Conservation (phyloP, 306 rosid species). For the Medicago ruthenica region DNA sequence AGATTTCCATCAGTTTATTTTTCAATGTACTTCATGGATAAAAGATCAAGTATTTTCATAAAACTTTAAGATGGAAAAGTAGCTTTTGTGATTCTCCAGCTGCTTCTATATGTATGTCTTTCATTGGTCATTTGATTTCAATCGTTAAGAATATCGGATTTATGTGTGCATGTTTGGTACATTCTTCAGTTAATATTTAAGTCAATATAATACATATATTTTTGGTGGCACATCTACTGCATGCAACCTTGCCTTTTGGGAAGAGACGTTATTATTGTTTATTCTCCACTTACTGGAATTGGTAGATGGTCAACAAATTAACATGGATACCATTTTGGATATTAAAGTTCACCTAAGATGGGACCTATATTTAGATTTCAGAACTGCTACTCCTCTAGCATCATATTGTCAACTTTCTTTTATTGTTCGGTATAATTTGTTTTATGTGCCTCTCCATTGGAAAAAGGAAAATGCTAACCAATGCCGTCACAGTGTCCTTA, state of each 20-base stretch:
- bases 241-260: not conserved
- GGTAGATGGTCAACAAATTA: not conserved
- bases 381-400: too few species aligned
- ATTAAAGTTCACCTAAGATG: too few species aligned
- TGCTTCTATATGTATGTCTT: slow-evolving; percentile 26
- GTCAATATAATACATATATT: not conserved
- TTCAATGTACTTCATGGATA: slow-evolving; percentile 10
- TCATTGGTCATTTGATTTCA: not conserved
- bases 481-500: not conserved
- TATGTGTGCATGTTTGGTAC: not conserved
- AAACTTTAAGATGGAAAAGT: not conserved
- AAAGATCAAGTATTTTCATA: not conserved
- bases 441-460: not conserved
- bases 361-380: too few species aligned
- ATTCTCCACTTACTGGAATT: not conserved
- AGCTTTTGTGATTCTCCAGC: not conserved
- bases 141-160: not conserved
- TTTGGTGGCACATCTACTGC: not conserved
- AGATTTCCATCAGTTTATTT: slow-evolving; percentile 24
- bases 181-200: not conserved
- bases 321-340: too few species aligned
- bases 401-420: too few species aligned
- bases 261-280: not conserved
- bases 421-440: too few species aligned
- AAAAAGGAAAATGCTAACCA: not conserved